Base-by-base conservation (phyloP, 176 grass and related monocot genomes). In the Areca catechu region DNA sequence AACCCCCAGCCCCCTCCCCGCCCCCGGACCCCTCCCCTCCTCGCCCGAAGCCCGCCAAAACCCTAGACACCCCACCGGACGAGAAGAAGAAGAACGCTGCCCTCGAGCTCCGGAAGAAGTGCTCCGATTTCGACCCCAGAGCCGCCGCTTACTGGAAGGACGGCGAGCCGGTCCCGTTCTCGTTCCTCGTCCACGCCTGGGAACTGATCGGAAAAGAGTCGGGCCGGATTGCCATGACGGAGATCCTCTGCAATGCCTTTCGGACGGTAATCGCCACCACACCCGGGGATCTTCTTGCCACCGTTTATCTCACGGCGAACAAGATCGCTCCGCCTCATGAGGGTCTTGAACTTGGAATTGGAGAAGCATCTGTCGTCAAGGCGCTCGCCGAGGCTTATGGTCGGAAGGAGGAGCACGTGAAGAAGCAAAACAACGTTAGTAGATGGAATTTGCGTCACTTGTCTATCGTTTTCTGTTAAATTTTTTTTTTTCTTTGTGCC, bases 381-480 rank as follows among this genome's bases (percentile, higher is more conserved):
- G 93, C 93, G 22, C 93, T 98, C 34, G 73, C 83, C 0, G 93
- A 98, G 70, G 93, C 93, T 66, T 98, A 98, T 56, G 93, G 93
- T 18, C 82, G 93, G 57, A 98, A 85, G 60, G 93, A 98, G 70
- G 87, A 98, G 22, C 93, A 98, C 68, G 86, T 92, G 54, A 98
- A 88, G 72, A 98, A 98, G 61, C 82, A 88, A 55, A 80, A 88
- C 24, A 92, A 85, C 81, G 93, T 98, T 48, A 43, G 65, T 55
- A 43, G 5, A 57, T 15, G 48, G 16, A 51, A 18, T 43, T 43
- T 43, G 34, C 10, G 34, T 9, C 34, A 12, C 34, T 43, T 43
- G 34, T 12, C 6, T 12, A 43, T 2, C 9, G 12, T 63, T 57
- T 23, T 16, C 60, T 55, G 49, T 15, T 19, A n/a, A n/a, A 19